Conservation (phyloP, 208 protist genomes). For the Herpetomonas tarakana region DNA sequence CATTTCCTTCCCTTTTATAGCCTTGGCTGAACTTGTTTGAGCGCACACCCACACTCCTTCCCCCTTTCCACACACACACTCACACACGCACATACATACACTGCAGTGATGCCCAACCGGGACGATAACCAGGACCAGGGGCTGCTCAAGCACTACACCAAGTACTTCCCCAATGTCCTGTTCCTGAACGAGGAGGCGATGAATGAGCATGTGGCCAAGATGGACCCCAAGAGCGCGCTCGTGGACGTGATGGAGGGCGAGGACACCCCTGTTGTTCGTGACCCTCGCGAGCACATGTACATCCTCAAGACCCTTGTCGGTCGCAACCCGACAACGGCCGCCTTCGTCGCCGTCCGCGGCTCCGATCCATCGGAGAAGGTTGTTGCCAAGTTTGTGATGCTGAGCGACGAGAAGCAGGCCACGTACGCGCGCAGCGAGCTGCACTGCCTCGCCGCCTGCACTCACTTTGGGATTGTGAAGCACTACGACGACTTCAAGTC, state of each 20-base stretch:
- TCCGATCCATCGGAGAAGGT: constrained; percentile 65
- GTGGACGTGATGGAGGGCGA: constrained; percentile 62
- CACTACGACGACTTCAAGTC: constrained; percentile 82
- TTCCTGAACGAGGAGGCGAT: constrained; percentile 70
- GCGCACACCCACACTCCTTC: too few relatives aligned
- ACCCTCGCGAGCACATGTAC: constrained; percentile 83
- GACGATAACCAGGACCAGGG: constrained; percentile 38
- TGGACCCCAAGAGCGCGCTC: constrained; percentile 32
- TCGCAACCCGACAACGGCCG: constrained; percentile 79
- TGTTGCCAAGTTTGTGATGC: constrained; percentile 84
- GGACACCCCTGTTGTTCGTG: constrained; percentile 50
- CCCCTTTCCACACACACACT: too few relatives aligned
- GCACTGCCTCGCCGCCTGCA: constrained; percentile 83
- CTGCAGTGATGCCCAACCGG: constrained; percentile 9
- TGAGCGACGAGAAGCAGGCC: constrained; percentile 83
- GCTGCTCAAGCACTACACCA: constrained; percentile 74
- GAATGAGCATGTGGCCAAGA: constrained; percentile 41
- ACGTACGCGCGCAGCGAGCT: constrained; percentile 81
- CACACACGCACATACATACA: too few relatives aligned
- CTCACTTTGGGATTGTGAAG: constrained; percentile 89
- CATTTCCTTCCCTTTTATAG: too few relatives aligned
- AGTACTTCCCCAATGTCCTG: constrained; percentile 79
- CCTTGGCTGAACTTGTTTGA: too few relatives aligned
- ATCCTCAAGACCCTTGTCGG: constrained; percentile 73
- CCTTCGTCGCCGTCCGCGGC: constrained; percentile 74